Conservation (phyloP, 768 basidiomycete species). For the Mycena sanguinolenta region DNA sequence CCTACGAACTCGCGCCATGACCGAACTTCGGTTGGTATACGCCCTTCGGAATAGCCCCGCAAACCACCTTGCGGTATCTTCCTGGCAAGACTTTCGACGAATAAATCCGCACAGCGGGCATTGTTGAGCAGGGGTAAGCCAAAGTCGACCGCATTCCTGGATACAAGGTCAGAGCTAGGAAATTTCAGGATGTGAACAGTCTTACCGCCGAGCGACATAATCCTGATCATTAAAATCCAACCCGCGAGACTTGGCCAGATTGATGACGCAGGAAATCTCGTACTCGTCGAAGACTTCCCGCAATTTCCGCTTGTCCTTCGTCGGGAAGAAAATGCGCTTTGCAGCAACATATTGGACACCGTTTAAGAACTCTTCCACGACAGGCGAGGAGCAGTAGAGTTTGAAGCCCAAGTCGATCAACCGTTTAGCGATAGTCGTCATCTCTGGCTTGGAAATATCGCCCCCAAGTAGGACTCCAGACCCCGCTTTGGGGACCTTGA, state of each 20-base stretch:
- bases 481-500: conserved; percentile 87
- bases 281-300: conserved; percentile 94
- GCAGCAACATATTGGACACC: conserved; percentile 80
- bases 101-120: conserved; percentile 87
- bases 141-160: conserved; percentile 94
- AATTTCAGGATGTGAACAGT: conserved; percentile 40
- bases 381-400: conserved; percentile 87
- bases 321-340: conserved; percentile 96
- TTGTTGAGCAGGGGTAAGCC: conserved; percentile 94
- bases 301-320: conserved; percentile 94
- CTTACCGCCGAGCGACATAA: conserved; percentile 93
- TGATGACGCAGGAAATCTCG: conserved; percentile 95
- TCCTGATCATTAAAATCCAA: conserved; percentile 88
- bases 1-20: conserved; percentile 95
- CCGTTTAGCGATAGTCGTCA: conserved; percentile 83
- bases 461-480: conserved; percentile 96
- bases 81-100: conserved; percentile 88
- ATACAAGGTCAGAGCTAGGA: conserved; percentile 9
- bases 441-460: conserved; percentile 89
- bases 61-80: conserved; percentile 88
- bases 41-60: conserved; percentile 85
- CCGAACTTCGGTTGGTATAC: conserved; percentile 90
- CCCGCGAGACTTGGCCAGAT: conserved; percentile 87
- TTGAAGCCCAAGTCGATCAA: conserved; percentile 93
- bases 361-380: conserved; percentile 87